These are phyloP conservation scores for Dentipellis sp. DNA, from an alignment of 768 basidiomycete species.

Conservation along the genomic window DNA sequence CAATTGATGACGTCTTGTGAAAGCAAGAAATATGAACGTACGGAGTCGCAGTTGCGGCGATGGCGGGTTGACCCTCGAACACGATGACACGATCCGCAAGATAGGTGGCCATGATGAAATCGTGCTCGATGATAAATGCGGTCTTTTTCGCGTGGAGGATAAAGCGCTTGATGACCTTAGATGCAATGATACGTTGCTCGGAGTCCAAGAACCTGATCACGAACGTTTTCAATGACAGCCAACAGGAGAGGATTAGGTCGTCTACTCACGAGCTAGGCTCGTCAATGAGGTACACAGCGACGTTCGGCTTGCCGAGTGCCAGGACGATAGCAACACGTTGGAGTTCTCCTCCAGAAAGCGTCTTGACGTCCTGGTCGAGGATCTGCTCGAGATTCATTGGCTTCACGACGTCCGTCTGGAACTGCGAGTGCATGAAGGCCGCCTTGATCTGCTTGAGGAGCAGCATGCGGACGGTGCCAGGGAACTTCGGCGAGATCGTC, in stretches of 20 bases:
- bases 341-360: conserved; percentile 95
- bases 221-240: not conserved
- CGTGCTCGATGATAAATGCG: conserved; percentile 98
- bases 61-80: conserved; percentile 80
- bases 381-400: conserved; percentile 94
- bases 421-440: conserved; percentile 99
- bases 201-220: conserved; percentile 81
- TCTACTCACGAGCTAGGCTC: conserved; percentile 70
- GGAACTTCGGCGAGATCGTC: conserved; percentile 96
- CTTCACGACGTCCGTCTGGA: conserved; percentile 96
- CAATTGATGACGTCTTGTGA: not conserved
- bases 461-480: conserved; percentile 92
- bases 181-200: conserved; percentile 97
- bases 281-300: conserved; percentile 89
- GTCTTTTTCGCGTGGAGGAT: conserved; percentile 96
- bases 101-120: conserved; percentile 99
- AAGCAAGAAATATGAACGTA: conserved; percentile 30
- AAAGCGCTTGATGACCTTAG: conserved; percentile 97
- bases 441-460: conserved; percentile 90
- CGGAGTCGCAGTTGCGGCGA: conserved; percentile 86
- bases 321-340: conserved; percentile 96
- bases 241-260: not conserved
- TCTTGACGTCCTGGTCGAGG: conserved; percentile 97
- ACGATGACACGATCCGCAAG: conserved; percentile 97
- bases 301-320: conserved; percentile 80